A percentile compares a stretch with the other conserved stretches of the same genome.
Conservation (phyloP, 257 asterid genomes). For the Scutellaria barbata region DNA sequence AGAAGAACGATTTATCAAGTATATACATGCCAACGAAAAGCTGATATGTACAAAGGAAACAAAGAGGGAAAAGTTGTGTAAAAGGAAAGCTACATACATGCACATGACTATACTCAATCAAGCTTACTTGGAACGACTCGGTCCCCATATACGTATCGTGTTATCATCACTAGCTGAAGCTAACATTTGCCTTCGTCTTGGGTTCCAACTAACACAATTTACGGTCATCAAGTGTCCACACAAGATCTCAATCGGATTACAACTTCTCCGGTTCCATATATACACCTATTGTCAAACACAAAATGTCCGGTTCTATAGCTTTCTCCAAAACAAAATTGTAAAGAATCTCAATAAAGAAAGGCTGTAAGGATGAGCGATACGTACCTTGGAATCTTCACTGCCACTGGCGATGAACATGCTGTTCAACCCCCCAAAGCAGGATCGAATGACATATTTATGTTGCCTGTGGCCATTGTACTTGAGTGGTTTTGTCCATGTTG, state of each 20-base stretch:
- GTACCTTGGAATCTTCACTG: constrained; percentile 92
- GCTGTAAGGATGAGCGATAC: constrained; percentile 8
- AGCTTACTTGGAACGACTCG: constrained; percentile 39
- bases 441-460: constrained; percentile 82
- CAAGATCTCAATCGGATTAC: constrained; percentile 69
- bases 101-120: constrained; percentile 27
- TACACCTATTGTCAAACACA: constrained; percentile 60
- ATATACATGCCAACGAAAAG: constrained; percentile 36
- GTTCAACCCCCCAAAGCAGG: constrained; percentile 92
- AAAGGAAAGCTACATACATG: constrained; percentile 31
- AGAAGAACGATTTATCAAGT: not conserved
- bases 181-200: constrained; percentile 66
- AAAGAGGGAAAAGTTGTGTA: not conserved
- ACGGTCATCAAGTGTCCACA: constrained; percentile 84
- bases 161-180: constrained; percentile 97
- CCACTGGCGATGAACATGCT: constrained; percentile 86
- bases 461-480: constrained; percentile 82
- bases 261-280: constrained; percentile 71
- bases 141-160: constrained; percentile 94
- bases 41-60: constrained; percentile 36
- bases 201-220: constrained; percentile 93
- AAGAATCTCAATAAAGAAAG: constrained; percentile 22
- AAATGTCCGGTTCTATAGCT: not conserved
- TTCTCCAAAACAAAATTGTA: too few relatives aligned
- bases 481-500: constrained; percentile 53